A percentile compares a stretch with the other conserved stretches of the same genome.
These are phyloP conservation scores for Penicillium waksmanii DNA, from an alignment of 495 filamentous ascomycete genomes.

Conservation along the genomic window DNA sequence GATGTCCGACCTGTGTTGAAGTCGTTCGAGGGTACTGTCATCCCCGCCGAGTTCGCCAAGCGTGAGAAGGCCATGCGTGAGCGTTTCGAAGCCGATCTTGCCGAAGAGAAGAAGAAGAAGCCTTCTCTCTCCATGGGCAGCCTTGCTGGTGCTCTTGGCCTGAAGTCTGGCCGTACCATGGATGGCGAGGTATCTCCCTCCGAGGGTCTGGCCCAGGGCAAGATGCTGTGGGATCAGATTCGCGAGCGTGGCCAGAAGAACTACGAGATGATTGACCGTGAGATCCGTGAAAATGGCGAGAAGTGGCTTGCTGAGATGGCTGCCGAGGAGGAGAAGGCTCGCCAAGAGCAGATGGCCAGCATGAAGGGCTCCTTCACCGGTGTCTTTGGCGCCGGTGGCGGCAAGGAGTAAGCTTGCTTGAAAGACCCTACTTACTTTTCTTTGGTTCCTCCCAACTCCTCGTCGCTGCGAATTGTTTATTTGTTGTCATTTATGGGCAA, in stretches of 20 bases:
- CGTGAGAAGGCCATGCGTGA: slow-evolving; percentile 84
- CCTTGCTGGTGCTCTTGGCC: slow-evolving; percentile 70
- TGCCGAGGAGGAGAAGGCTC: slow-evolving; percentile 78
- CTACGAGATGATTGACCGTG: slow-evolving; percentile 83
- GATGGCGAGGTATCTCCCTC: slow-evolving; percentile 70
- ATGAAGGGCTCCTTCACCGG: slow-evolving; percentile 71
- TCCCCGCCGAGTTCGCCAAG: slow-evolving; percentile 84
- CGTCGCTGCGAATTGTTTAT: slow-evolving; percentile 19
- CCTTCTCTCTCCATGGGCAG: slow-evolving; percentile 60
- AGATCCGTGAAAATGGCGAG: slow-evolving; percentile 89
- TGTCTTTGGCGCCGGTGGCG: slow-evolving; percentile 51
- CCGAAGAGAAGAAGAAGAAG: slow-evolving; percentile 68
- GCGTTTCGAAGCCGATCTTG: slow-evolving; percentile 76
- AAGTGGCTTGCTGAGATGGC: slow-evolving; percentile 94
- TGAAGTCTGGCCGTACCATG: slow-evolving; percentile 60
- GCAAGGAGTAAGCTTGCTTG: slow-evolving; percentile 33
- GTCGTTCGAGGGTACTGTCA: slow-evolving; percentile 82
- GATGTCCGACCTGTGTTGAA: slow-evolving; percentile 85
- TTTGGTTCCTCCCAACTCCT: slow-evolving; percentile 19
- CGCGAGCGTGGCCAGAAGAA: slow-evolving; percentile 87
- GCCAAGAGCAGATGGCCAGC: slow-evolving; percentile 86
- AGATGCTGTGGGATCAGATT: slow-evolving; percentile 93
- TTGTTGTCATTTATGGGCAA: slow-evolving; percentile 28
- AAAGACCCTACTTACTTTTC: background rate
- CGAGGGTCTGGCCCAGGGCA: slow-evolving; percentile 80